A percentile compares a stretch with the other conserved stretches of the same genome.
Evolutionary conservation across 2,329 filamentous ascomycete species (phyloP).

Genomic region (Exophiala sp.): DNA sequence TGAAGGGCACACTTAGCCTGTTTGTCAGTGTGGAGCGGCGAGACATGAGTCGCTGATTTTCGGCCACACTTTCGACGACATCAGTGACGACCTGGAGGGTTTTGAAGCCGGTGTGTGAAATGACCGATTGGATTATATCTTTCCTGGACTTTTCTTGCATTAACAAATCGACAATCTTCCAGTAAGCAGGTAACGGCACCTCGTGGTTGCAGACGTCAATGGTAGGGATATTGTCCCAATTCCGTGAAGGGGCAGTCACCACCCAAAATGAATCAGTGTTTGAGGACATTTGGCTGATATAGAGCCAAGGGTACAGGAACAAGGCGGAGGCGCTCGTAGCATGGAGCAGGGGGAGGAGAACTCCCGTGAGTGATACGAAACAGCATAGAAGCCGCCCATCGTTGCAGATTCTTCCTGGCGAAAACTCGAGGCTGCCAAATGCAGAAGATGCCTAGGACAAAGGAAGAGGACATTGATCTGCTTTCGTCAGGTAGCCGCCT

Average conservation of each 20-base stretch:
- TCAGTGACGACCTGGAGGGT: constrained; percentile 9
- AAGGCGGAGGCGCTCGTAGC: no score
- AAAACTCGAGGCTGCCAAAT: no score
- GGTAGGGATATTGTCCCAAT: constrained; percentile 20
- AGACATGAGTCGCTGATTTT: constrained; percentile 18
- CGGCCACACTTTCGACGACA: constrained; percentile 12
- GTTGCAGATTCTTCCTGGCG: no score
- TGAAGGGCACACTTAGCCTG: constrained; percentile 12
- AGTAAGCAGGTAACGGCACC: constrained; percentile 21
- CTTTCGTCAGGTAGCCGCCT: no score
- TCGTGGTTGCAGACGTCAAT: constrained; percentile 16
- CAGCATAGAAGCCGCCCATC: no score
- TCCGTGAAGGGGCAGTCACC: constrained; percentile 15
- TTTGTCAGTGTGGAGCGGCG: constrained; percentile 2
- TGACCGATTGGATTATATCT: constrained; percentile 10
- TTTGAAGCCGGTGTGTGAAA: constrained; percentile 10
- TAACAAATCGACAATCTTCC: constrained; percentile 14
- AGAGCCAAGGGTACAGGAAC: no score
- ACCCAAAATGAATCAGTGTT: constrained; percentile 10
- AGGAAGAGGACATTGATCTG: no score
- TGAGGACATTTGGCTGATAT: neutral
- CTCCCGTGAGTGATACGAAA: no score
- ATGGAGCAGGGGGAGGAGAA: no score
- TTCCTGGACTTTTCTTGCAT: constrained; percentile 9
- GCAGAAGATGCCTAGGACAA: no score